phyloP scores from a whole-genome alignment of 2,329 filamentous ascomycete genomes.

The Fusarium begoniae region DNA sequence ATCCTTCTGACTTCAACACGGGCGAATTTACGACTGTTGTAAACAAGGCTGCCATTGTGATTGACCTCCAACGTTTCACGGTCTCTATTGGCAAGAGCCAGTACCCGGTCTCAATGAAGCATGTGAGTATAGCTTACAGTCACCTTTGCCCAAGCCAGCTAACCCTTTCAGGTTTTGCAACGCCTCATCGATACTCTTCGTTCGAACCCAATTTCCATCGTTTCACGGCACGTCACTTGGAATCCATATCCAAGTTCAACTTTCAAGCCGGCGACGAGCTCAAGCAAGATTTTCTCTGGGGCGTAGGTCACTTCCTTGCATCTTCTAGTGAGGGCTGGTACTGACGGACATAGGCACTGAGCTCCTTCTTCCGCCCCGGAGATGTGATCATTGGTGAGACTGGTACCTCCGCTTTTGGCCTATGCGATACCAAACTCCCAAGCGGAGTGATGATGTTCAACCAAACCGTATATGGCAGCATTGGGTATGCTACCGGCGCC shows the following conservation, averaged over 20 bases:
- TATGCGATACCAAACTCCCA: background rate
- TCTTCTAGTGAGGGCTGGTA: background rate
- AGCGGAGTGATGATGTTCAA: background rate
- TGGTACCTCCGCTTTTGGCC: background rate
- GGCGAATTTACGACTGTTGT: background rate
- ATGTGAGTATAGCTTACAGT: background rate
- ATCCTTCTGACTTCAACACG: background rate
- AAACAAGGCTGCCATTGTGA: background rate
- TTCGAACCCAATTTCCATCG: background rate
- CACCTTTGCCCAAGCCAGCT: accelerated
- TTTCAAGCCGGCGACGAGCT: background rate
- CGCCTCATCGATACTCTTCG: background rate
- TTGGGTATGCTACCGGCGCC: background rate
- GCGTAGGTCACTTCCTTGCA: background rate
- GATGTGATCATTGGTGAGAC: background rate
- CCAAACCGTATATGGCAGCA: background rate
- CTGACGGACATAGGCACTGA: background rate
- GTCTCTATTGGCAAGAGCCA: background rate
- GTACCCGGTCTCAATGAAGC: background rate
- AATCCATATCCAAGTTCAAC: background rate
- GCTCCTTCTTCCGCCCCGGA: background rate
- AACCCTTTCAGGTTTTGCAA: background rate
- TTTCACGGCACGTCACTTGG: background rate
- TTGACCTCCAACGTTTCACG: background rate
- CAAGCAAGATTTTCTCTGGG: background rate